Percentiles rank a stretch among this genome's conserved stretches.
Conservation (phyloP, 768 basidiomycete species). For the Lactarius indigo region DNA sequence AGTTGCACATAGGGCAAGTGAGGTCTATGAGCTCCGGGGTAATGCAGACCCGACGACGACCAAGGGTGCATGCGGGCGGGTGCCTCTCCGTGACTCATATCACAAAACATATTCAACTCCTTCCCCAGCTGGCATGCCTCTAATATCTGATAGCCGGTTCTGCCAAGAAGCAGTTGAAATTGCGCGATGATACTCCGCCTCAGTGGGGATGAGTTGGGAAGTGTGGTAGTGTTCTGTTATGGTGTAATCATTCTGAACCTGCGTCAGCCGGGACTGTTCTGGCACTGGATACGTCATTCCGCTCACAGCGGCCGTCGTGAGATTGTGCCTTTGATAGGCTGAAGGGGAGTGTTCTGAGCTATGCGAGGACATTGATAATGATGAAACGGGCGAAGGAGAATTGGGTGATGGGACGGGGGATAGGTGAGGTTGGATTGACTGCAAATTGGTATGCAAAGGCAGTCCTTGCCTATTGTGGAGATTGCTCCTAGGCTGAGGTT, state of each 20-base stretch:
- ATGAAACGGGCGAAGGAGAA: constrained; percentile 26
- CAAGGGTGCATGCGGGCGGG: constrained; percentile 1
- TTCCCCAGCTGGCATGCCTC: constrained; percentile 8
- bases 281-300: constrained; percentile 9
- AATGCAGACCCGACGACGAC: not conserved
- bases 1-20: not conserved
- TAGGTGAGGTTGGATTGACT: constrained; percentile 1
- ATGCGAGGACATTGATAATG: constrained; percentile 24
- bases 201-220: constrained; percentile 1
- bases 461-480: not conserved
- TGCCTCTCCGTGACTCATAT: not conserved
- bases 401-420: constrained; percentile 15
- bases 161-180: constrained; percentile 14
- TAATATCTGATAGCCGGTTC: constrained; percentile 2
- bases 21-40: constrained; percentile 3
- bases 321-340: constrained; percentile 17
- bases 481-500: constrained; percentile 12
- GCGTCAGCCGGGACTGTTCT: constrained; percentile 10
- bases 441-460: not conserved
- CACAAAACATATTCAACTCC: constrained; percentile 13
- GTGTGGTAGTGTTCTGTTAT: constrained; percentile 9
- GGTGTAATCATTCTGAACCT: not conserved
- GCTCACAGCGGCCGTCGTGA: not conserved
- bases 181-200: constrained; percentile 6
- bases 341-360: constrained; percentile 22